A percentile compares a stretch with the other conserved stretches of the same genome.
Conservation (phyloP, 208 protist genomes). For the Trypanosoma scelopori region DNA sequence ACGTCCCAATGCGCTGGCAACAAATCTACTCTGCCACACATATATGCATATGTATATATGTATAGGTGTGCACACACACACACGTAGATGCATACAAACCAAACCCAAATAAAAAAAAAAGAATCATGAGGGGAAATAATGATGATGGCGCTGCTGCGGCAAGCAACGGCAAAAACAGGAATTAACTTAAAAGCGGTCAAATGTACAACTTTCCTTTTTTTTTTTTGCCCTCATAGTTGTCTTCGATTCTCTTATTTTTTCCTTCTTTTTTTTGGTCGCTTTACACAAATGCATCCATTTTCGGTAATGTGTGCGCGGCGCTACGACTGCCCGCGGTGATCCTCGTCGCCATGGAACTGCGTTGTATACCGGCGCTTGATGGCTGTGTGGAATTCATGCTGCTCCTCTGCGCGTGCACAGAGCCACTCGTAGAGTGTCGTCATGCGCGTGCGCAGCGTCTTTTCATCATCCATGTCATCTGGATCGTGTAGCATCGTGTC, state of each 20-base stretch:
- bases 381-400: constrained; percentile 13
- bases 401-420: constrained; percentile 9
- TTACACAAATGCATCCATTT: neutral
- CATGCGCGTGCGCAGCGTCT: neutral
- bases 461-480: neutral
- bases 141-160: too few relatives aligned
- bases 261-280: too few relatives aligned
- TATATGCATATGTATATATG: too few relatives aligned
- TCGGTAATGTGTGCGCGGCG: neutral
- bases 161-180: neutral
- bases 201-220: too few relatives aligned
- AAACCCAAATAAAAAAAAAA: too few relatives aligned
- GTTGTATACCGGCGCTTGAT: constrained; percentile 16
- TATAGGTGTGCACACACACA: too few relatives aligned
- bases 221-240: too few relatives aligned
- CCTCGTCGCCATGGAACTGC: neutral
- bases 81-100: too few relatives aligned
- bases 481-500: constrained; percentile 14
- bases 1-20: too few relatives aligned
- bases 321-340: neutral
- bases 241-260: too few relatives aligned
- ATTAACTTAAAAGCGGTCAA: neutral
- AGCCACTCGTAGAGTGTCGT: constrained; percentile 21
- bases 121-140: too few relatives aligned
- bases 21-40: too few relatives aligned